phyloP scores from a whole-genome alignment of 2,329 filamentous ascomycete species.

The Colletotrichum simmondsii region DNA sequence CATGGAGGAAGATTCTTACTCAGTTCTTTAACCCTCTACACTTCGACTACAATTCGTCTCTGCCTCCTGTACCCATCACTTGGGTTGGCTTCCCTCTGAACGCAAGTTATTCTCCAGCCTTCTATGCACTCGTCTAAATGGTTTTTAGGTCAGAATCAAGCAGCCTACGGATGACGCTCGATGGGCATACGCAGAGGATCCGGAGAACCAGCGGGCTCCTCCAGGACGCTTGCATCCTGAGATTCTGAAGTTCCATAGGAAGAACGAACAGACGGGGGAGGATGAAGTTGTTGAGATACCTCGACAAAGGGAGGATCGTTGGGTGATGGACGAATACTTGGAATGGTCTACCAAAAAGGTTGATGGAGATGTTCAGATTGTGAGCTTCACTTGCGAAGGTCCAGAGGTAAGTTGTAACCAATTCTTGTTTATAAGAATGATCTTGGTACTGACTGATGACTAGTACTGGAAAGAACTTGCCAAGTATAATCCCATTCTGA shows the following conservation, averaged over 20 bases:
- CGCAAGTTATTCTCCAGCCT: neutral
- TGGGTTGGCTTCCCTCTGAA: conserved; percentile 3
- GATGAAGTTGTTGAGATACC: neutral
- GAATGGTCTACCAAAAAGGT: conserved; percentile 1
- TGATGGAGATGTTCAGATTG: neutral
- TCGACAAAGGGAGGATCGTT: neutral
- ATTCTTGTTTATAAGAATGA: neutral
- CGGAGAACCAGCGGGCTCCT: neutral
- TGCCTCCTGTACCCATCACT: neutral
- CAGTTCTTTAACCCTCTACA: neutral
- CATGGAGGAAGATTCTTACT: neutral
- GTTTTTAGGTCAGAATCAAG: neutral
- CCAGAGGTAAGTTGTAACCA: neutral
- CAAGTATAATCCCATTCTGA: neutral
- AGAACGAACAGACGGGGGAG: neutral
- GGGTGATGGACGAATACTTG: neutral
- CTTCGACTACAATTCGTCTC: neutral
- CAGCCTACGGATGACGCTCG: neutral
- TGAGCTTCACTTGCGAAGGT: conserved; percentile 7
- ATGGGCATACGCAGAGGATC: neutral
- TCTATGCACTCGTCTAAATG: neutral
- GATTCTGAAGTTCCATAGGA: neutral
- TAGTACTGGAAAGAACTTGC: neutral
- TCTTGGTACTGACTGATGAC: neutral
- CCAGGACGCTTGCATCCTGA: neutral